Evolutionary conservation across 2,329 filamentous ascomycete genomes (phyloP).

Genomic region (Pyricularia sp.): DNA sequence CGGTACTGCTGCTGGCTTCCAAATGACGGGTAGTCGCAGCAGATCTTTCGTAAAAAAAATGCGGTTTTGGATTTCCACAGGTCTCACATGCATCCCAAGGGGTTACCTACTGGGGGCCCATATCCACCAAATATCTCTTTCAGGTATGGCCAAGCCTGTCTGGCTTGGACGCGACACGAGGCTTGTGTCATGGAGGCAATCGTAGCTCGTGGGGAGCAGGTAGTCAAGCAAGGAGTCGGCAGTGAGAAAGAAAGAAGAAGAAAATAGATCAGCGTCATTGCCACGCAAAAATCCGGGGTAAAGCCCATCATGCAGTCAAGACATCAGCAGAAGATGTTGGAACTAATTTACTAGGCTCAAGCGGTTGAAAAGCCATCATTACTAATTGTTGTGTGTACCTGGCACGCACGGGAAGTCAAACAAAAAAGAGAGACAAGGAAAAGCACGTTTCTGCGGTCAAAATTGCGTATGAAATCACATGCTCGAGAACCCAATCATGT

Average conservation of each 20-base stretch:
- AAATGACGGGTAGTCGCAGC: conserved; percentile 4
- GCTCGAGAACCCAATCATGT: neutral
- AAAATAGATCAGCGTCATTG: conserved; percentile 1
- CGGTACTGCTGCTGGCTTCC: conserved; percentile 1
- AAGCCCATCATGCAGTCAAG: neutral
- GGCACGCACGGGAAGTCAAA: too few species aligned
- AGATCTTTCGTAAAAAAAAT: conserved; percentile 3
- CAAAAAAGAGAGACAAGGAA: neutral
- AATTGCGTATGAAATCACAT: neutral
- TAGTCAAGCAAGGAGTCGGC: neutral
- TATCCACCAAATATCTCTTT: conserved; percentile 1
- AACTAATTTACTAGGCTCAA: neutral
- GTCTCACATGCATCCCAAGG: neutral
- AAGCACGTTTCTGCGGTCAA: neutral
- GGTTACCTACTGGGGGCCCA: neutral
- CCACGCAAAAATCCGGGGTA: neutral
- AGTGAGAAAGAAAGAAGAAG: neutral
- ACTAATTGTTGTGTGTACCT: neutral
- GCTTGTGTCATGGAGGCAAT: neutral
- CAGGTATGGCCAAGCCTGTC: neutral
- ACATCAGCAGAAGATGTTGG: neutral
- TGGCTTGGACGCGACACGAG: conserved; percentile 4
- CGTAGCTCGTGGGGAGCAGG: neutral
- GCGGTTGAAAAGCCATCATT: neutral
- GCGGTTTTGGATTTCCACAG: neutral